phyloP scores from a whole-genome alignment of 345 rosid species.

The Mallotus nudiflorus region DNA sequence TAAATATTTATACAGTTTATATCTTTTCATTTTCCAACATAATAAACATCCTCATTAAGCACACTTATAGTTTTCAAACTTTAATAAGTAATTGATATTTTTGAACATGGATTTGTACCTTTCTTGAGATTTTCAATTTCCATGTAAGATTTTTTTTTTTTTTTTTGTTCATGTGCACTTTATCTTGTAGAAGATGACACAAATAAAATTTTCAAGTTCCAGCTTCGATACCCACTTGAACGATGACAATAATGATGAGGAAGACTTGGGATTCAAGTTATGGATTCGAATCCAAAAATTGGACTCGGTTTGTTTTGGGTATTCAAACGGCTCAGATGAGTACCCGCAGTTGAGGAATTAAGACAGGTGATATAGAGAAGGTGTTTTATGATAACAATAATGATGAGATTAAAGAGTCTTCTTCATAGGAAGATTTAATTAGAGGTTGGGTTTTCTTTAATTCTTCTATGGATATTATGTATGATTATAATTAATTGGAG shows the following conservation, averaged over 20 bases:
- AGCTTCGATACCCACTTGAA: slow-evolving; percentile 1
- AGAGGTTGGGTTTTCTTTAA: slow-evolving; percentile 25
- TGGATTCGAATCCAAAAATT: slow-evolving; percentile 51
- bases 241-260: slow-evolving; percentile 25
- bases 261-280: slow-evolving; percentile 4
- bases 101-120: too few relatives aligned
- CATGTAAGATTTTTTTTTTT: too few relatives aligned
- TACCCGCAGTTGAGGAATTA: slow-evolving; percentile 15
- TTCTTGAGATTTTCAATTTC: too few relatives aligned
- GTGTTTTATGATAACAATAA: slow-evolving; percentile 30
- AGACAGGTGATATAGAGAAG: slow-evolving; percentile 22
- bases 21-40: too few relatives aligned
- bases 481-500: not conserved
- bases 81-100: too few relatives aligned
- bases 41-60: too few relatives aligned
- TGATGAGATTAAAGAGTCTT: slow-evolving; percentile 82
- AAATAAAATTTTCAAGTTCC: too few relatives aligned
- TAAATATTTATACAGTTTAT: too few relatives aligned
- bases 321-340: slow-evolving; percentile 68
- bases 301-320: slow-evolving; percentile 39
- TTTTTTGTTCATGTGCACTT: too few relatives aligned
- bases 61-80: too few relatives aligned
- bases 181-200: too few relatives aligned
- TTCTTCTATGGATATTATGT: not conserved
- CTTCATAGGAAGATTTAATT: slow-evolving; percentile 55